phyloP scores from a whole-genome alignment of 192 early-diverging fungal genomes.

The Glomus cerebriforme region DNA sequence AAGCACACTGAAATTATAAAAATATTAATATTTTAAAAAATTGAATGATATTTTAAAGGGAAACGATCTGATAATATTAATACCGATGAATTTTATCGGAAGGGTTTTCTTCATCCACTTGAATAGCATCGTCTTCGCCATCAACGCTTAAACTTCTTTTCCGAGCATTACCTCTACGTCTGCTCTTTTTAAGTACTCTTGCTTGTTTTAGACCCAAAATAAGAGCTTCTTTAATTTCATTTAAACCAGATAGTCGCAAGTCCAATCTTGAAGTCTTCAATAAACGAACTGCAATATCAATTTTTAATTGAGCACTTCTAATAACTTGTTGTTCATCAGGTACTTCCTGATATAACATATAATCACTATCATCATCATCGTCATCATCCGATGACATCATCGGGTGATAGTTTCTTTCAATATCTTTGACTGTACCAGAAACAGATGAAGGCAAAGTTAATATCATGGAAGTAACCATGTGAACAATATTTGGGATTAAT shows the following conservation, averaged over 20 bases:
- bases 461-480: constrained; percentile 30
- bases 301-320: constrained; percentile 36
- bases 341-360: constrained; percentile 32
- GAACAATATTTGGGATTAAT: constrained; percentile 25
- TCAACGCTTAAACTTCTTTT: constrained; percentile 34
- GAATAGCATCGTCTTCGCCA: constrained; percentile 15
- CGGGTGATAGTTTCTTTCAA: constrained; percentile 20
- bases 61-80: not conserved
- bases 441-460: constrained; percentile 25
- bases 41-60: too few relatives aligned
- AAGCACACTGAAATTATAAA: constrained; percentile 33
- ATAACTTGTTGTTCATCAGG: constrained; percentile 43
- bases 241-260: constrained; percentile 45
- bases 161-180: constrained; percentile 38
- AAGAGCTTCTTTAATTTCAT: constrained; percentile 48
- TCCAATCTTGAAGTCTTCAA: constrained; percentile 48
- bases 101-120: constrained; percentile 6
- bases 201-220: constrained; percentile 38
- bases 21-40: not conserved
- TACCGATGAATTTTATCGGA: constrained; percentile 30
- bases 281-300: constrained; percentile 46
- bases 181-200: constrained; percentile 37
- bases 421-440: not conserved
- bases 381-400: constrained; percentile 36
- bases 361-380: constrained; percentile 40